Conservation (phyloP, 768 basidiomycete genomes). For the Zangia roseola region DNA sequence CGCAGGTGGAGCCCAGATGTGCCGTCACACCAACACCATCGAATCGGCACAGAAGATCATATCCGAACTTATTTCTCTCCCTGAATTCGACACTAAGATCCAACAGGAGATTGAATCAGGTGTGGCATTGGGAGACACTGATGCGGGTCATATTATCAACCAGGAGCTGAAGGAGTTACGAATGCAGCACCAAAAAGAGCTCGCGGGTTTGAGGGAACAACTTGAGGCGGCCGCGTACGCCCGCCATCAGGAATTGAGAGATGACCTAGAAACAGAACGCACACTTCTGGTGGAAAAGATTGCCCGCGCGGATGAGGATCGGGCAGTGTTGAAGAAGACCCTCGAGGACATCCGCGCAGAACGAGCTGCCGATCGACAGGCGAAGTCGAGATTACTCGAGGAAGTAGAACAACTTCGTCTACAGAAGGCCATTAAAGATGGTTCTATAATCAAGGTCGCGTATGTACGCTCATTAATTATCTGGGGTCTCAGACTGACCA, state of each 20-base stretch:
- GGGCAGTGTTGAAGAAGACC: background rate
- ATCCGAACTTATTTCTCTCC: constrained; percentile 2
- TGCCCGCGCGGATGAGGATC: background rate
- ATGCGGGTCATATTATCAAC: constrained; percentile 42
- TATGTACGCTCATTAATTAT: too few relatives aligned
- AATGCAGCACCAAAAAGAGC: constrained; percentile 37
- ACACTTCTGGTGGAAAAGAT: too few relatives aligned
- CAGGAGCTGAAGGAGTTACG: constrained; percentile 42
- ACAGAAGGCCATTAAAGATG: too few relatives aligned
- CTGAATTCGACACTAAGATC: constrained; percentile 40
- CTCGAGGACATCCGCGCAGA: too few relatives aligned
- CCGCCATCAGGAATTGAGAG: background rate
- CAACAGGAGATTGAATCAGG: constrained; percentile 45
- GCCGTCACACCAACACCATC: constrained; percentile 37
- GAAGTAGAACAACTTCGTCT: too few relatives aligned
- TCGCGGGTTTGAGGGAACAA: constrained; percentile 39
- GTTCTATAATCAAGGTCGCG: too few relatives aligned
- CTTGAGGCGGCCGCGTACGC: constrained; percentile 37
- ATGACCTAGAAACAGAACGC: too few relatives aligned
- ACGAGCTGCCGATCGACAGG: too few relatives aligned
- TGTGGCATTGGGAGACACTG: constrained; percentile 43
- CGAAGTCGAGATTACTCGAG: too few relatives aligned
- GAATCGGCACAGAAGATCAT: constrained; percentile 23
- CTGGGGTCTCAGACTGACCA: too few relatives aligned
- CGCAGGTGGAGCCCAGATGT: constrained; percentile 39